Base-by-base conservation (phyloP, 768 basidiomycete genomes). In the Tricholoma sp. region DNA sequence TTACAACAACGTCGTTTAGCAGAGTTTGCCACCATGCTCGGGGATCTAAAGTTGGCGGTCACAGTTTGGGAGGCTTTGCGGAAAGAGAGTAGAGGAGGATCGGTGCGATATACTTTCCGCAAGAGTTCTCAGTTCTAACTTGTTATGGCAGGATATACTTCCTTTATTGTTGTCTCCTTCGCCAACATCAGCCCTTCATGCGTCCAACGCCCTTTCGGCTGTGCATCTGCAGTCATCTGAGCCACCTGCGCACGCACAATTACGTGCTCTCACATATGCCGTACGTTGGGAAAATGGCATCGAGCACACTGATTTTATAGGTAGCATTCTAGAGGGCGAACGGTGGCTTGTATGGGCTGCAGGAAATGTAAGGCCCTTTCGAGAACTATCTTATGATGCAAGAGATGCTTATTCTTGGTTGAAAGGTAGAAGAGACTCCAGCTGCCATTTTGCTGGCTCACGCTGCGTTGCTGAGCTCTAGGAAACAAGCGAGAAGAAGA, bases 21-120 rank as follows among this genome's bases (percentile, higher is more conserved):
- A 9, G 97, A 99, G 70, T 95, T 98, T 72, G 86, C 93, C 8
- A 97, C 97, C 18, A 83, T 95, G 57, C 72, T 98, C 2, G 89
- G 94, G 3, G 97, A 99, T 71, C 84, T 85, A 69, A 93, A 91
- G 63, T 78, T 95, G 31, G 96, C 95, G 0, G 76, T 82, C 2
- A 72, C 74, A 7, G 83, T 94, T 3, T 98, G 95, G 89, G 97
- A 98, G 67, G 76, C 86, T 3, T 67, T 94, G 32, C 78, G 91
- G 50, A 94, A 94, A 67, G 95, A 98, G 58, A 83, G 82, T 43
- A 94, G 91, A 66, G 86, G 87, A 34, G 95, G 95, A 43, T 89
- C 88, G 27, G 93, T 95, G 71, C 61, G 85, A 76, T 27, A 52
- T 41, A 39, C 29, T 37, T 18, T 50, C 31, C 9, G 31, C n/a